phyloP scores from a whole-genome alignment of 2,329 filamentous ascomycete genomes.

The Aspergillus novofumigatus region DNA sequence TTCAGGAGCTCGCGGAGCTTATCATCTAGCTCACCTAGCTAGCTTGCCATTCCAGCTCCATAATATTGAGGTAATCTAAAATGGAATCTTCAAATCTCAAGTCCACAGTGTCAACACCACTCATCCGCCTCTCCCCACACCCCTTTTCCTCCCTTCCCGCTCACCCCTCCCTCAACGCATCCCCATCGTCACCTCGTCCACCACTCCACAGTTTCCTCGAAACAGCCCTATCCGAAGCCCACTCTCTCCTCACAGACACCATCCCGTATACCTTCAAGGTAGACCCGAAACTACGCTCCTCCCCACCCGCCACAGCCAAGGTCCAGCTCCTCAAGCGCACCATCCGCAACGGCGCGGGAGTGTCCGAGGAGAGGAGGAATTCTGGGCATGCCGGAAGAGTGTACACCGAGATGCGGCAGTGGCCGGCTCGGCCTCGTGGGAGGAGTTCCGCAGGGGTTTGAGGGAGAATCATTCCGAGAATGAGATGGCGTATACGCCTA shows the following conservation, averaged over 20 bases:
- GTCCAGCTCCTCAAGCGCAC: constrained; percentile 23
- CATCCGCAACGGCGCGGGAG: not conserved
- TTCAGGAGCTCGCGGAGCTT: no score
- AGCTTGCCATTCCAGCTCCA: not conserved
- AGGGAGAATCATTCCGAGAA: constrained; percentile 37
- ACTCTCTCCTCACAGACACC: constrained; percentile 21
- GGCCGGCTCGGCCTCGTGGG: constrained; percentile 34
- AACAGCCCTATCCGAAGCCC: constrained; percentile 25
- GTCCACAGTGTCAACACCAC: constrained; percentile 4
- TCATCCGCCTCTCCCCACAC: constrained; percentile 25
- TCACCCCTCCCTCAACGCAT: constrained; percentile 23
- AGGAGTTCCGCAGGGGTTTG: constrained; percentile 36
- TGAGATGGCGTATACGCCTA: constrained; percentile 41
- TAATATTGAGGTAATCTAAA: not conserved
- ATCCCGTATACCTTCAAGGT: constrained; percentile 24
- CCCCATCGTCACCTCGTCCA: constrained; percentile 10
- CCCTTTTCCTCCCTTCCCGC: constrained; percentile 25
- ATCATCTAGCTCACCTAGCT: no score
- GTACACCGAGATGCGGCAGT: constrained; percentile 26
- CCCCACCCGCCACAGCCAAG: constrained; percentile 26
- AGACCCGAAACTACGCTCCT: constrained; percentile 24
- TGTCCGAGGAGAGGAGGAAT: constrained; percentile 17
- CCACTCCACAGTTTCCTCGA: constrained; percentile 19
- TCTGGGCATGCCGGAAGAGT: constrained; percentile 41
- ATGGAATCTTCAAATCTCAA: not conserved